Evolutionary conservation across 768 basidiomycete species (phyloP), one percentile per base, ranked within the genome.

Genomic region (Lepiota venenata): DNA sequence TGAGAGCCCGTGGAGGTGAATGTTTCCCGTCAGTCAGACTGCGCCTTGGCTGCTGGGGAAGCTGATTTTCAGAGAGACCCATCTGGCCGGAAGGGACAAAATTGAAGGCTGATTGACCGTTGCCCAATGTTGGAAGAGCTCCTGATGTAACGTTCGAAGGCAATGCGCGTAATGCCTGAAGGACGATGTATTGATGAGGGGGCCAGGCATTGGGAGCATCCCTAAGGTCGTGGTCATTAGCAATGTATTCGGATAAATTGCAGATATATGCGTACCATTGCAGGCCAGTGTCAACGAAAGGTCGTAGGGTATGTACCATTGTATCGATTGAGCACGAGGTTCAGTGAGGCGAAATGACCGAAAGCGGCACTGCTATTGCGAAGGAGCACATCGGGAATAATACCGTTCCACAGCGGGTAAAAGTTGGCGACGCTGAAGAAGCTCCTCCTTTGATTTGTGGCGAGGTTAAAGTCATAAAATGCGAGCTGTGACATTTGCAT

Each of bases 131-230:
- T 10, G 88, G 81, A n/a, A 88, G 68, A 21, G 68, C 35, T 7
- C 76, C 75, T 8, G 71, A 74, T 0, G 91, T 84, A 35, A 94
- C 62, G 65, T 91, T 88, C 16, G 83, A 62, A 0, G 91, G 91
- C 14, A 98, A 73, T 10, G 83, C 79, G 36, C 79, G 77, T 37
- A 98, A 81, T 0, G 93, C 93, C 53, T 86, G 75, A 42, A 96
- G 78, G 21, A 82, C 71, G 58, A 96, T 89, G 67, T 92, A 86
- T 58, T 88, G 88, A 61, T 91, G 88, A 8, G 89, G 87, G 15
- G 91, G 90, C 93, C 92, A 97, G 1, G 86, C 69, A 62, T 93
- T 93, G n/a, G 93, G 92, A 21, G 86, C 81, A 63, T 91, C 89
- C 88, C 86, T 88, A 47, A 15, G 35, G 39, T 18, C 39, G 16